A percentile compares a stretch with the other conserved stretches of the same genome.
These are phyloP conservation scores for Xylaria sp. DNA, from an alignment of 2,329 filamentous ascomycete genomes.

Conservation along the genomic window DNA sequence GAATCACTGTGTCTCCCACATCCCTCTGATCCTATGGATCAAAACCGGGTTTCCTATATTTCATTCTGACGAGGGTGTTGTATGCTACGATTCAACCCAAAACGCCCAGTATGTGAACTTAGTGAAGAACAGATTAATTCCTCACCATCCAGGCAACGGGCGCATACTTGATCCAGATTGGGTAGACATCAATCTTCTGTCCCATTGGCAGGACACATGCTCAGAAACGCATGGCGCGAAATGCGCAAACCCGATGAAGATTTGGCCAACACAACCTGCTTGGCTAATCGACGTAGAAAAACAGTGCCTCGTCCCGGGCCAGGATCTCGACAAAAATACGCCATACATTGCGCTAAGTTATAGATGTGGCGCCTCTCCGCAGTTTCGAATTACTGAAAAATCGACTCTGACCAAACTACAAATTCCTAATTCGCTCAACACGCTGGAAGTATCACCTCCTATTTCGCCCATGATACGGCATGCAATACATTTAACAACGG, in stretches of 20 bases:
- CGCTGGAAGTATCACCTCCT: neutral
- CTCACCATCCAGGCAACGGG: neutral
- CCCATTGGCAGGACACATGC: neutral
- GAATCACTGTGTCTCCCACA: too few relatives aligned
- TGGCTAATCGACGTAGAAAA: constrained; percentile 4
- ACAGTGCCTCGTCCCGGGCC: neutral
- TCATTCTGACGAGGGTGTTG: too few relatives aligned
- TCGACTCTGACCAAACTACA: neutral
- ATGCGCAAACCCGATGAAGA: neutral
- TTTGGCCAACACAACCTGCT: neutral
- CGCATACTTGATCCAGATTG: neutral
- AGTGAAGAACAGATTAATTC: too few relatives aligned
- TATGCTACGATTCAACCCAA: too few relatives aligned
- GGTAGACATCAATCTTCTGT: neutral
- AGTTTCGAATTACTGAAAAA: neutral
- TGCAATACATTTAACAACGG: neutral
- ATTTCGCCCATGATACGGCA: neutral
- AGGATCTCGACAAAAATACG: too few relatives aligned
- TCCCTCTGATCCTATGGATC: too few relatives aligned
- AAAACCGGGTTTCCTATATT: too few relatives aligned
- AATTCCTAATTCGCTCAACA: neutral
- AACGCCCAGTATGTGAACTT: too few relatives aligned
- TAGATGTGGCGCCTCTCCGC: neutral
- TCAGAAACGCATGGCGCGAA: neutral
- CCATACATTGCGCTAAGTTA: constrained; percentile 8